A percentile compares a stretch with the other conserved stretches of the same genome.
These are phyloP conservation scores for Oryza glumipatula DNA, from an alignment of 176 grass and related monocot species.

Conservation along the genomic window DNA sequence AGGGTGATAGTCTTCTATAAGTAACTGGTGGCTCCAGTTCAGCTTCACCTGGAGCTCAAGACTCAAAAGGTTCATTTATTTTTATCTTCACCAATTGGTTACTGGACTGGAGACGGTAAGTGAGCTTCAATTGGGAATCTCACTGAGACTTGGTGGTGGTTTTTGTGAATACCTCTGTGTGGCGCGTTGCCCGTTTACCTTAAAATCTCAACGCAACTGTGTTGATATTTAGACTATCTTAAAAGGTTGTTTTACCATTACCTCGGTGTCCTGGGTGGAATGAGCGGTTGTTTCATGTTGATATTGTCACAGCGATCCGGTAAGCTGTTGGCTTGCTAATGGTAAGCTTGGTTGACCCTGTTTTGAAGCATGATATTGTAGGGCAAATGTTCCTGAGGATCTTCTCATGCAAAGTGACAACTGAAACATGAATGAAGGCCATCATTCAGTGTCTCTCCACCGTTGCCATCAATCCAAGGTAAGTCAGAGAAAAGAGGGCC, in stretches of 20 bases:
- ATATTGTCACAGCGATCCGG: neutral
- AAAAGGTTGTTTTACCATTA: neutral
- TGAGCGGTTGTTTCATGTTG: neutral
- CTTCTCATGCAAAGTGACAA: neutral
- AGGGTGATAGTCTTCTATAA: slow-evolving; percentile 1
- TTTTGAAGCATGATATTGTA: neutral
- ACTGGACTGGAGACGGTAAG: neutral
- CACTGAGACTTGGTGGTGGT: neutral
- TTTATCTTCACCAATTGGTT: slow-evolving; percentile 18
- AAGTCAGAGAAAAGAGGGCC: neutral
- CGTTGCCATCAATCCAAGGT: neutral
- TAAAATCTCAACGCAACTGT: slow-evolving; percentile 10
- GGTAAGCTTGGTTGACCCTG: neutral
- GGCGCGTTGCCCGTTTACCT: neutral
- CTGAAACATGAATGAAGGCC: neutral
- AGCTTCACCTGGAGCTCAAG: neutral
- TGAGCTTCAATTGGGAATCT: neutral
- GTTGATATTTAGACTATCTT: slow-evolving; percentile 31
- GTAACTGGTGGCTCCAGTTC: neutral
- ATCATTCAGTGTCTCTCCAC: neutral
- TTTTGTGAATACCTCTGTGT: slow-evolving; percentile 16
- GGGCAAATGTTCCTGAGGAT: neutral
- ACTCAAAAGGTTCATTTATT: neutral
- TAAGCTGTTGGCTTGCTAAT: neutral
- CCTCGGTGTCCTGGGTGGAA: neutral